Evolutionary conservation across 306 rosid species (phyloP).

Genomic region (Citrullus mucosospermus): DNA sequence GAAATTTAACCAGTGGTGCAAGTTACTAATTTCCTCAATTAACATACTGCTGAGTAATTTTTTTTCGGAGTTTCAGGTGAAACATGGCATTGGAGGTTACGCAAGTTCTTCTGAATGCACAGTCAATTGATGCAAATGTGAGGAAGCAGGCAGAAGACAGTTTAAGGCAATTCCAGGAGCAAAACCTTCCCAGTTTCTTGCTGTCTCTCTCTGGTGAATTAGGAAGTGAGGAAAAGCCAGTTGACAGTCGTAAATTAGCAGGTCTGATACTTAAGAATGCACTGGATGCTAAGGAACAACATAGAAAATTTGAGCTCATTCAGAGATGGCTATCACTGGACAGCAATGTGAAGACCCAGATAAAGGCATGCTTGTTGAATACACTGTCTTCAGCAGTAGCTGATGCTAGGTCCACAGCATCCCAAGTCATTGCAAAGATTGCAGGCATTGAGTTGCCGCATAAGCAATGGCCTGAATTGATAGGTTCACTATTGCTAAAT

Average conservation of each 20-base stretch:
- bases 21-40: background rate
- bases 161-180: conserved; percentile 82
- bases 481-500: conserved; percentile 61
- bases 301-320: conserved; percentile 61
- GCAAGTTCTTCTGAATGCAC: conserved; percentile 70
- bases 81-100: conserved; percentile 74
- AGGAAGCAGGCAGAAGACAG: conserved; percentile 83
- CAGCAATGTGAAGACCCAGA: conserved; percentile 44
- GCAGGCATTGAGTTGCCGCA: conserved; percentile 89
- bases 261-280: conserved; percentile 84
- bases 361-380: conserved; percentile 58
- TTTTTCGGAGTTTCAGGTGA: background rate
- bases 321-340: conserved; percentile 80
- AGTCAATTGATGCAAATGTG: conserved; percentile 57
- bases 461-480: conserved; percentile 83
- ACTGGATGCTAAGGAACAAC: conserved; percentile 82
- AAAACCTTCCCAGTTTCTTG: conserved; percentile 72
- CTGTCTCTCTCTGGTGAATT: conserved; percentile 70
- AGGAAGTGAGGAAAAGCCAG: conserved; percentile 74
- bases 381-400: conserved; percentile 49
- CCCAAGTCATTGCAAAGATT: conserved; percentile 80
- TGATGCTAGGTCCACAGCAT: conserved; percentile 75
- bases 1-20: background rate
- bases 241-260: conserved; percentile 77
- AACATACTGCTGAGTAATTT: background rate